phyloP scores from a whole-genome alignment of 2,329 filamentous ascomycete genomes.

The Hypoxylon sp. region DNA sequence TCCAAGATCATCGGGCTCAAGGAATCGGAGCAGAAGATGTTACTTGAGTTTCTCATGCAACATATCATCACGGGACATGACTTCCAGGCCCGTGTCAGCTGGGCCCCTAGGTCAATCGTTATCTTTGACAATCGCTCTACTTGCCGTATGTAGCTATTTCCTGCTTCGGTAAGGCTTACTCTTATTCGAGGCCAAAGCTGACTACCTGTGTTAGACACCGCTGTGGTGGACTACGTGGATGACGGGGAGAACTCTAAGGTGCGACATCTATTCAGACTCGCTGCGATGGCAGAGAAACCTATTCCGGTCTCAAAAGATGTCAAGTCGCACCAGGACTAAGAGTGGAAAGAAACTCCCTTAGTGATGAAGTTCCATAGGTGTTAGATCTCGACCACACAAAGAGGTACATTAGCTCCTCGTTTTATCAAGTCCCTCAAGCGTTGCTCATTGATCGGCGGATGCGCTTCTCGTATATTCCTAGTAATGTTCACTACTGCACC shows the following conservation, averaged over 20 bases:
- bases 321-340: background rate
- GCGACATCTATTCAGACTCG: slow-evolving; percentile 66
- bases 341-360: background rate
- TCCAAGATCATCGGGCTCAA: slow-evolving; percentile 64
- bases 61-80: slow-evolving; percentile 59
- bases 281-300: slow-evolving; percentile 64
- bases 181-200: background rate
- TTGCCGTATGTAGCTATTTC: slow-evolving; percentile 13
- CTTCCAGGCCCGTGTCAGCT: slow-evolving; percentile 58
- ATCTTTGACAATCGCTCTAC: slow-evolving; percentile 63
- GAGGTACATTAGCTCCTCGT: background rate
- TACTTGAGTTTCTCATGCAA: slow-evolving; percentile 64
- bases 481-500: background rate
- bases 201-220: slow-evolving; percentile 56
- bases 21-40: slow-evolving; percentile 61
- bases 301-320: slow-evolving; percentile 53
- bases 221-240: slow-evolving; percentile 62
- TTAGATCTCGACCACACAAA: background rate
- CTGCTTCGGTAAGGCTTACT: background rate
- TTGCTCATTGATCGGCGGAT: background rate
- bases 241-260: slow-evolving; percentile 62
- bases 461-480: background rate
- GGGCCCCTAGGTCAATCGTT: slow-evolving; percentile 65
- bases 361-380: background rate
- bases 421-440: background rate